phyloP scores from a whole-genome alignment of 345 rosid species.

The Psidium friedrichsthalianum region DNA sequence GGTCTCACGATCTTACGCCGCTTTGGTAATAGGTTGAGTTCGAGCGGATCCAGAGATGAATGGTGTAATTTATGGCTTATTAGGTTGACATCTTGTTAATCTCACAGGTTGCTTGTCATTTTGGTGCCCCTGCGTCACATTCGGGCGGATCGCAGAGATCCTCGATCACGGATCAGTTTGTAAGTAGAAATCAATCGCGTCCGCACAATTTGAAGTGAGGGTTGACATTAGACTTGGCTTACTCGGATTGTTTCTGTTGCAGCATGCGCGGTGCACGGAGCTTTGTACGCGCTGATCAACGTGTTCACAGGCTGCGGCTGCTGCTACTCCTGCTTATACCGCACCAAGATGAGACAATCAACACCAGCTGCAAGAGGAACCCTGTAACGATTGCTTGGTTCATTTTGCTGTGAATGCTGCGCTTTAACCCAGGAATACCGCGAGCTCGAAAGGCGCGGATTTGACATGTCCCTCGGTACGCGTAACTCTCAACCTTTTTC shows the following conservation, averaged over 20 bases:
- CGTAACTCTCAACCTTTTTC: not conserved
- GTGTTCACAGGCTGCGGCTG: not conserved
- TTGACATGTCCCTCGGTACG: not conserved
- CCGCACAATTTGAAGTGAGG: not conserved
- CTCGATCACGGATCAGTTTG: not conserved
- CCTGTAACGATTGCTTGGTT: not conserved
- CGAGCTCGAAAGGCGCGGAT: not conserved
- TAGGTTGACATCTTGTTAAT: not conserved
- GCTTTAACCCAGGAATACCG: not conserved
- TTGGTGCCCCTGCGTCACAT: not conserved
- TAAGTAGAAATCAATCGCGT: not conserved
- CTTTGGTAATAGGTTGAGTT: not conserved
- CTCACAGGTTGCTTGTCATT: not conserved
- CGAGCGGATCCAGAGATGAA: not conserved
- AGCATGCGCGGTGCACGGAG: not conserved
- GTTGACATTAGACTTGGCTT: not conserved
- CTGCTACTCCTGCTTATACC: not conserved
- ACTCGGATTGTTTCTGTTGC: not conserved
- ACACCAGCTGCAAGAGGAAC: not conserved
- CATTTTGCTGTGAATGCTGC: not conserved
- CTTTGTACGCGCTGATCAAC: not conserved
- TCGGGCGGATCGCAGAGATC: not conserved
- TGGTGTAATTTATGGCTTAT: not conserved
- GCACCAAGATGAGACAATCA: not conserved
- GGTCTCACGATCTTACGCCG: not conserved